Evolutionary conservation across 768 basidiomycete genomes (phyloP), one percentile per base, ranked within the genome.

Genomic region (Nevesoporus exiguus): DNA sequence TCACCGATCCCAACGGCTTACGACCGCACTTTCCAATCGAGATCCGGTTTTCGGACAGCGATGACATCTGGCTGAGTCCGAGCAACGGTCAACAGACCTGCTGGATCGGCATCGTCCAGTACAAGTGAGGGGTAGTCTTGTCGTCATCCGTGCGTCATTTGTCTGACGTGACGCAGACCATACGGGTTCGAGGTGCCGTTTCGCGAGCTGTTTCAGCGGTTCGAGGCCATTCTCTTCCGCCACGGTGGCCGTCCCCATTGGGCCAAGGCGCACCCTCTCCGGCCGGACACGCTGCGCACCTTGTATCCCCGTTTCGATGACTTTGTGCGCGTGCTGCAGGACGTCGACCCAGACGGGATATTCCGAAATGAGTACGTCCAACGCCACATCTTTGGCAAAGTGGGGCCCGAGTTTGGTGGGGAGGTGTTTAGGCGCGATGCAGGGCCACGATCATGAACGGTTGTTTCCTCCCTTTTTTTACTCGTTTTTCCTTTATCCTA

Each of bases 91-190:
- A 83, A 52, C 76, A 73, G 67, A 94, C 89, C 8, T 89, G 86
- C 61, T 99, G 94, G 90, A 91, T 99, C 55, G 97, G 97, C n/a
- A 84, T 98, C 49, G 83, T 97, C n/a, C 92, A 95, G 66, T 99
- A 86, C 76, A 93, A 92, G 96, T 98, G 54, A 64, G 90, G 14
- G 24, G 73, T 7, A 14, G 49, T 40, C 45, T 19, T 48, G 25
- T 49, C 46, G 33, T 57, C 48, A 21, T 31, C n/a, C 43, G 27
- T 19, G 27, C 24, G 31, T 41, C 45, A 1, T 29, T 27, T 6
- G 27, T 49, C 55, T 60, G 43, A 59, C 50, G 31, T 39, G 39
- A 27, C n/a, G 25, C 15, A 96, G 94, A 64, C 93, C 94, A 3
- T 98, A 94, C 66, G 88, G 88, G 7, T 77, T 86, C 56, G 82